These are phyloP conservation scores for Willaertia magna DNA, from an alignment of 208 protist genomes.

Conservation along the genomic window DNA sequence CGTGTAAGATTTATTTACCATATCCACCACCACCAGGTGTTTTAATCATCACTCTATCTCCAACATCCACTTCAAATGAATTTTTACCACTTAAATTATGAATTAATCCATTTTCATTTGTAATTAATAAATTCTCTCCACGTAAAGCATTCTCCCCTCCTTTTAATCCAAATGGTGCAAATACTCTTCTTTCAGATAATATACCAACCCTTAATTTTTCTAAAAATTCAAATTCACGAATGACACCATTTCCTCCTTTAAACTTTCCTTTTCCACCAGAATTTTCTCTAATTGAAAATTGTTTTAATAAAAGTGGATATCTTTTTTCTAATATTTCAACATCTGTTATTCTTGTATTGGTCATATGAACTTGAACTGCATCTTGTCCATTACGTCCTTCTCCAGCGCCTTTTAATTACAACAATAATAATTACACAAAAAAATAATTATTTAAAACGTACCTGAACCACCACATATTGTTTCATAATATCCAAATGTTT, in stretches of 20 bases:
- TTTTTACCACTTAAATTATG: slow-evolving; percentile 49
- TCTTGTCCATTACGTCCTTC: slow-evolving; percentile 54
- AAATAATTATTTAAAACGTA: too few species aligned
- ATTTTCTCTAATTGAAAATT: slow-evolving; percentile 55
- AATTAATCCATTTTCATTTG: slow-evolving; percentile 15
- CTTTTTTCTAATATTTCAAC: slow-evolving; percentile 73
- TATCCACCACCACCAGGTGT: slow-evolving; percentile 61
- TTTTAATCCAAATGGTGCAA: slow-evolving; percentile 58
- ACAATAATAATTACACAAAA: too few species aligned
- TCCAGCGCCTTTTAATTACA: too few species aligned
- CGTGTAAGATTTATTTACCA: too few species aligned
- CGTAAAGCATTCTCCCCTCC: slow-evolving; percentile 53
- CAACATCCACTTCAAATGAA: slow-evolving; percentile 21
- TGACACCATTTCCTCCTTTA: slow-evolving; percentile 73
- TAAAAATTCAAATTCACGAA: slow-evolving; percentile 69
- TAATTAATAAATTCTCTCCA: slow-evolving; percentile 41
- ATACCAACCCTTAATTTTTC: slow-evolving; percentile 46
- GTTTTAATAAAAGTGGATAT: slow-evolving; percentile 73
- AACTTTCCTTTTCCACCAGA: slow-evolving; percentile 62
- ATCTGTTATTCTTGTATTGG: slow-evolving; percentile 86
- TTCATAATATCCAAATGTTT: slow-evolving; percentile 79
- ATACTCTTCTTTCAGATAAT: slow-evolving; percentile 69
- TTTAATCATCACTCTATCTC: slow-evolving; percentile 41
- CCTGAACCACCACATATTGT: slow-evolving; percentile 83
- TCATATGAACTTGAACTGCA: slow-evolving; percentile 90